These are phyloP conservation scores for Tilletiopsis washingtonensis DNA, from an alignment of 1,284 basidiomycete genomes.

Conservation along the genomic window DNA sequence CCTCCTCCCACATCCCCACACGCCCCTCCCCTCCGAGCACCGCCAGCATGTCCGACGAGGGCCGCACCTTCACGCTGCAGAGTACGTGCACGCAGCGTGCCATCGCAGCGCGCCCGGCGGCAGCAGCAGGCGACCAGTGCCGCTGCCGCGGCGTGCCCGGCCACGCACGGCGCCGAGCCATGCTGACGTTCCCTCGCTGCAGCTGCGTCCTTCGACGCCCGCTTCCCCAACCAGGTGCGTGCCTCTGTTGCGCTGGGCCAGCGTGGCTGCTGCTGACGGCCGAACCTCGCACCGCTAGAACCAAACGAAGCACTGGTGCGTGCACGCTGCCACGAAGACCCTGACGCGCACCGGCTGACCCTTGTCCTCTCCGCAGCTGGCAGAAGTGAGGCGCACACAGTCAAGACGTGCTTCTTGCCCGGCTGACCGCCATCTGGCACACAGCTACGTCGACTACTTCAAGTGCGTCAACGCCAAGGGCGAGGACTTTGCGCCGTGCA, in stretches of 20 bases:
- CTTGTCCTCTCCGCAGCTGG: slow-evolving; percentile 22
- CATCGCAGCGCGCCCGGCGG: too few relatives aligned
- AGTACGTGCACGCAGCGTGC: too few relatives aligned
- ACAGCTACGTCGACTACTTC: slow-evolving; percentile 64
- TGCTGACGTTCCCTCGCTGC: neutral
- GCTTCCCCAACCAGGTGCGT: slow-evolving; percentile 44
- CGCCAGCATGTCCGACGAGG: neutral
- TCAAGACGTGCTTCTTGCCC: neutral
- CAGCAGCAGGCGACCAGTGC: too few relatives aligned
- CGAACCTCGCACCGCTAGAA: slow-evolving; percentile 22
- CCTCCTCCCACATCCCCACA: too few relatives aligned
- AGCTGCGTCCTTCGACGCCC: slow-evolving; percentile 43
- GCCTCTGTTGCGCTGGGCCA: neutral
- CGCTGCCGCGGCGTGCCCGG: neutral
- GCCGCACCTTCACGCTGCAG: too few relatives aligned
- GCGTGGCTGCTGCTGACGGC: neutral
- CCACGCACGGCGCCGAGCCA: too few relatives aligned
- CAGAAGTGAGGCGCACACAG: slow-evolving; percentile 33
- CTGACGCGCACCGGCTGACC: slow-evolving; percentile 3
- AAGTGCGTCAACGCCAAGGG: slow-evolving; percentile 96
- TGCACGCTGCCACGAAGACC: neutral
- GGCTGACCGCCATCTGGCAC: neutral
- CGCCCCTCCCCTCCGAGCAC: too few relatives aligned
- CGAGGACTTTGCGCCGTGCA: slow-evolving; percentile 94
- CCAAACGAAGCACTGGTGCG: slow-evolving; percentile 47